Conservation (phyloP, 2,329 filamentous ascomycete genomes). For the Hansfordia pulvinata region DNA sequence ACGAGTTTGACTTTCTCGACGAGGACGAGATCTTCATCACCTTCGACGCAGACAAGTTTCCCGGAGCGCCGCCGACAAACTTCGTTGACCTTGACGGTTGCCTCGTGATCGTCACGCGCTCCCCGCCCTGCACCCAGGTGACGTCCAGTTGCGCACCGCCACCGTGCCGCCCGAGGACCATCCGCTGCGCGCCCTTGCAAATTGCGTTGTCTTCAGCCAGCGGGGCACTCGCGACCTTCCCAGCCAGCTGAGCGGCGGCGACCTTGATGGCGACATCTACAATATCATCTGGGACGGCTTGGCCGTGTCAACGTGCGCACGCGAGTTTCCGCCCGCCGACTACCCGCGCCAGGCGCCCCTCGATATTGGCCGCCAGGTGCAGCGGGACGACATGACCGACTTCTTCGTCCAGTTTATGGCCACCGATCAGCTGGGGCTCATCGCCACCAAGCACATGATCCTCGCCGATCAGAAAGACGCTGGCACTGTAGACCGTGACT, state of each 20-base stretch:
- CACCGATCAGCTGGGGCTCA: conserved; percentile 25
- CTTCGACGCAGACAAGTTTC: conserved; percentile 27
- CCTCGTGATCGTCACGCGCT: conserved; percentile 55
- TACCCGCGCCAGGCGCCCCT: conserved; percentile 47
- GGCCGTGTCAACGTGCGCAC: conserved; percentile 24
- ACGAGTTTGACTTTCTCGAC: conserved; percentile 57
- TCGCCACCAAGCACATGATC: conserved; percentile 50
- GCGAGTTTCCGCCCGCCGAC: conserved; percentile 45
- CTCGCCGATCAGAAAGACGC: conserved; percentile 40
- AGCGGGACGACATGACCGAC: conserved; percentile 53
- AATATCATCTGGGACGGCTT: conserved; percentile 60
- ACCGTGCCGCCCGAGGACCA: conserved; percentile 45
- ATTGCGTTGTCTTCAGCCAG: conserved; percentile 69
- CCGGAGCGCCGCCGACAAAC: too few species aligned
- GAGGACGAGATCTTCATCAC: conserved; percentile 58
- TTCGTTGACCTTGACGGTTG: conserved; percentile 21
- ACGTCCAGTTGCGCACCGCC: conserved; percentile 55
- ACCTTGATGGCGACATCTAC: conserved; percentile 74
- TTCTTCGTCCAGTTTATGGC: conserved; percentile 55
- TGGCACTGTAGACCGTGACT: conserved; percentile 39
- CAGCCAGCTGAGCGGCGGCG: conserved; percentile 66
- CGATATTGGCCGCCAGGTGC: conserved; percentile 48
- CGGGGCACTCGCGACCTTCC: conserved; percentile 60
- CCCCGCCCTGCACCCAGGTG: conserved; percentile 68
- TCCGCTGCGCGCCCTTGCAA: conserved; percentile 47